Evolutionary conservation across 306 rosid genomes (phyloP).

Genomic region (Rosa chinensis): DNA sequence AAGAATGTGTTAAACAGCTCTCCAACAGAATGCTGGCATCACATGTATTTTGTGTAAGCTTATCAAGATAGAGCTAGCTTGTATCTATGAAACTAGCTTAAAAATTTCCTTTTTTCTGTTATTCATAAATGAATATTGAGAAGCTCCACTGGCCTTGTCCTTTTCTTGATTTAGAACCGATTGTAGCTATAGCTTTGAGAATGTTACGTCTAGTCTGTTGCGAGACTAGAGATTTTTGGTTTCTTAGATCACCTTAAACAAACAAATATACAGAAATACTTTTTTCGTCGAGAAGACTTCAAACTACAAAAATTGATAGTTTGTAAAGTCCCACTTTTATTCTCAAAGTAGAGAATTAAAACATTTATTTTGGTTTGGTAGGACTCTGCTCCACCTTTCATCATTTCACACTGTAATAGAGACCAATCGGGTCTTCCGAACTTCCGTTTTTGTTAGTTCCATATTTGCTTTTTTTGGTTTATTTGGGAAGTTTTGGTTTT

Average conservation of each 20-base stretch:
- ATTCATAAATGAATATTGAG: constrained; percentile 15
- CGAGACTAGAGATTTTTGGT: background rate
- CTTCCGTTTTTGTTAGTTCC: too few species aligned
- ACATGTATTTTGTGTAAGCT: constrained; percentile 11
- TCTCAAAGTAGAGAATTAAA: too few species aligned
- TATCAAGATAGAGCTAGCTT: background rate
- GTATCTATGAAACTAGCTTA: constrained; percentile 7
- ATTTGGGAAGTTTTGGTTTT: too few species aligned
- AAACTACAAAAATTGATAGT: too few species aligned
- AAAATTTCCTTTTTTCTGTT: constrained; percentile 10
- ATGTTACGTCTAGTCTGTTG: constrained; percentile 2
- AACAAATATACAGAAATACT: too few species aligned
- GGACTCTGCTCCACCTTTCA: too few species aligned
- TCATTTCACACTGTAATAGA: fast-evolving
- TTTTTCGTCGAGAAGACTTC: too few species aligned
- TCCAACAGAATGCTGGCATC: background rate
- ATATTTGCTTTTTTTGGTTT: too few species aligned
- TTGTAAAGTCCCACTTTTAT: too few species aligned
- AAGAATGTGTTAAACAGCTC: too few species aligned
- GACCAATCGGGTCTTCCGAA: fast-evolving
- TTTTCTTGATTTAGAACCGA: constrained; percentile 26
- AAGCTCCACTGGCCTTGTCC: background rate
- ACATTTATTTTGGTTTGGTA: too few species aligned
- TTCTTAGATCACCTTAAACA: too few species aligned
- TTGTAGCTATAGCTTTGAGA: background rate